These are phyloP conservation scores for Rhododendron griersonianum DNA, from an alignment of 148 eudicot genomes.

Conservation along the genomic window DNA sequence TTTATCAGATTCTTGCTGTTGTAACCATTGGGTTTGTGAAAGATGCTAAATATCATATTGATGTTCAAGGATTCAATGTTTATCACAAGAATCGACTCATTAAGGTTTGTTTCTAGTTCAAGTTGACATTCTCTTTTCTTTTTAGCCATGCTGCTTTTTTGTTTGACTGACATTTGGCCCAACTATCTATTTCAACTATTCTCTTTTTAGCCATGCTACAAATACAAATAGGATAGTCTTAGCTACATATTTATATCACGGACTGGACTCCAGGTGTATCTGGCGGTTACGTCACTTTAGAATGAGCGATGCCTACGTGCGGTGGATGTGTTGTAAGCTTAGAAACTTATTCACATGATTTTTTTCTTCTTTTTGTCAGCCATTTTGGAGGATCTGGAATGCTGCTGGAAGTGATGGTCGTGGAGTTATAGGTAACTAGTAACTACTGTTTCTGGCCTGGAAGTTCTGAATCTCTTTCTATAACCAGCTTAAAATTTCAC, in stretches of 20 bases:
- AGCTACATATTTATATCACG: background rate
- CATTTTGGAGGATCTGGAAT: constrained; percentile 98
- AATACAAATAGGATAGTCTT: background rate
- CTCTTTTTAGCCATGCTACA: background rate
- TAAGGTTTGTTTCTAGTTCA: constrained; percentile 47
- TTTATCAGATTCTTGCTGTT: constrained; percentile 66
- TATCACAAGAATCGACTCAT: constrained; percentile 97
- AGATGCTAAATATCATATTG: constrained; percentile 80
- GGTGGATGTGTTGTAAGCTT: background rate
- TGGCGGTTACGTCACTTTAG: background rate
- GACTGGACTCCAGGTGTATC: background rate
- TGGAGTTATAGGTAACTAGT: constrained; percentile 86
- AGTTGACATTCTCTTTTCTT: background rate
- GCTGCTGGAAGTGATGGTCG: constrained; percentile 99
- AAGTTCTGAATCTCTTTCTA: background rate
- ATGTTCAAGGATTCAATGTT: constrained; percentile 97
- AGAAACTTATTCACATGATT: background rate
- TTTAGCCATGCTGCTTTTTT: background rate
- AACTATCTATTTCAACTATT: background rate
- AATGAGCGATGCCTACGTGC: background rate
- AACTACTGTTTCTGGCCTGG: constrained; percentile 1
- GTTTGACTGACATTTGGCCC: background rate
- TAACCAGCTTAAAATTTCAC: background rate
- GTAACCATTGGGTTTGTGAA: constrained; percentile 93
- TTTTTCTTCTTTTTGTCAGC: constrained; percentile 38